Evolutionary conservation across 1,139 yeast species (phyloP), one percentile per base, ranked within the genome.

Genomic region (Hyphopichia buzzinii): DNA sequence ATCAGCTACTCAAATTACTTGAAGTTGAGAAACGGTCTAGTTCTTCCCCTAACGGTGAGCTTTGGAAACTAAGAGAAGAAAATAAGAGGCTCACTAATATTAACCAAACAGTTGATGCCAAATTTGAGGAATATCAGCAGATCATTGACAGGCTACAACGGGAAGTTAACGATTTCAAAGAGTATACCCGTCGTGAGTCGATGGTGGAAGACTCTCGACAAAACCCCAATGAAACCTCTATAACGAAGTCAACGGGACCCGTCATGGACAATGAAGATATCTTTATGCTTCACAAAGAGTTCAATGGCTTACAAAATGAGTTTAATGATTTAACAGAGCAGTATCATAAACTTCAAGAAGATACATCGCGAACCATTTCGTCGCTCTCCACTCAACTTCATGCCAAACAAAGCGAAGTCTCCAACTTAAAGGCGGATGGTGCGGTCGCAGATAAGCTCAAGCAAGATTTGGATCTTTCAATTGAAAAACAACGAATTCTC

Each of bases 401-500:
- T 11, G 45, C 43, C 26, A 60, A 61, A 22, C 59, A 66, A 23
- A 56, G 57, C 21, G 59, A 67, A 43, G 35, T 58, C 28, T 26
- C 48, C 34, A 22, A 30, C 1, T 39, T 49, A 10, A 54, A 48
- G 26, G 47, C 63, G 11, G 58, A 59, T 35, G 49, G 48, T 26
- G 37, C 47, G 21, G 47, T 48, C 8, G 26, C 55, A 13, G 70
- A 67, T 11, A 63, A 57, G 37, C 43, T 65, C 3, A 61, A 62
- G 26, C 63, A 60, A 27, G 75, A 71, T 17, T 54, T 75, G 29
- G 67, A 70, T 22, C 46, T 52, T 4, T 72, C 80, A 0, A 63
- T 67, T 7, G 72, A 74, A 19, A 76, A 74, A 43, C 78, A 75
- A 41, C 53, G 80, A 31, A 54, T 64, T 3, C 52, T 70, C 30